Percentiles rank a stretch among this genome's conserved stretches.
Evolutionary conservation across 2,329 filamentous ascomycete genomes (phyloP).

Genomic region (Hypoxylon sp.): DNA sequence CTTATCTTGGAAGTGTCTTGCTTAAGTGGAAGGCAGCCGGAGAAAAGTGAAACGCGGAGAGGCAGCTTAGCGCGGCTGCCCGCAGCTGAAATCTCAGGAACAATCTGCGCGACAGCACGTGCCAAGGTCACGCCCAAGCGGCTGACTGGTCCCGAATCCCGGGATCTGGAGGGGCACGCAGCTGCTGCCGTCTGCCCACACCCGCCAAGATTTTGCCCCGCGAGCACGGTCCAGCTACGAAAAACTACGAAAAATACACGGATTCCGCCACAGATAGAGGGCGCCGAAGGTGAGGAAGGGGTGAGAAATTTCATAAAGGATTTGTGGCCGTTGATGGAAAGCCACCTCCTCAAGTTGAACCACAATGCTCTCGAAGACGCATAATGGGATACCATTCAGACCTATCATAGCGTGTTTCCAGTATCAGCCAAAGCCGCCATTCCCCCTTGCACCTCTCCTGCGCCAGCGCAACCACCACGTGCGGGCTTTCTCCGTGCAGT

Average conservation of each 20-base stretch:
- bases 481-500: slow-evolving; percentile 49
- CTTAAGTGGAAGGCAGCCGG: neutral
- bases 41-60: slow-evolving; percentile 21
- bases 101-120: slow-evolving; percentile 25
- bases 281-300: slow-evolving; percentile 6
- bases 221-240: slow-evolving; percentile 33
- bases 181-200: slow-evolving; percentile 28
- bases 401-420: slow-evolving; percentile 44
- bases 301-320: slow-evolving; percentile 37
- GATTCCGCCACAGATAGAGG: slow-evolving; percentile 11
- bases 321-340: slow-evolving; percentile 43
- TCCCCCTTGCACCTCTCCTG: slow-evolving; percentile 25
- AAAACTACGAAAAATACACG: slow-evolving; percentile 11
- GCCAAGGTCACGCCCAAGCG: slow-evolving; percentile 10
- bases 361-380: slow-evolving; percentile 50
- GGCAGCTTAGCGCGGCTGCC: slow-evolving; percentile 12
- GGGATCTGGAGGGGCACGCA: slow-evolving; percentile 5
- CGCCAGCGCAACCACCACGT: slow-evolving; percentile 30
- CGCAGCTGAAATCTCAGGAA: slow-evolving; percentile 11
- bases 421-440: slow-evolving; percentile 37
- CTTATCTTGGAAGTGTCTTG: neutral
- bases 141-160: slow-evolving; percentile 15
- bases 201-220: slow-evolving; percentile 14
- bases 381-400: slow-evolving; percentile 44
- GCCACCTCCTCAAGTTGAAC: slow-evolving; percentile 40